Evolutionary conservation across 2,329 filamentous ascomycete species (phyloP), one percentile per base, ranked within the genome.

Genomic region (Xylariomycetidae sp.): DNA sequence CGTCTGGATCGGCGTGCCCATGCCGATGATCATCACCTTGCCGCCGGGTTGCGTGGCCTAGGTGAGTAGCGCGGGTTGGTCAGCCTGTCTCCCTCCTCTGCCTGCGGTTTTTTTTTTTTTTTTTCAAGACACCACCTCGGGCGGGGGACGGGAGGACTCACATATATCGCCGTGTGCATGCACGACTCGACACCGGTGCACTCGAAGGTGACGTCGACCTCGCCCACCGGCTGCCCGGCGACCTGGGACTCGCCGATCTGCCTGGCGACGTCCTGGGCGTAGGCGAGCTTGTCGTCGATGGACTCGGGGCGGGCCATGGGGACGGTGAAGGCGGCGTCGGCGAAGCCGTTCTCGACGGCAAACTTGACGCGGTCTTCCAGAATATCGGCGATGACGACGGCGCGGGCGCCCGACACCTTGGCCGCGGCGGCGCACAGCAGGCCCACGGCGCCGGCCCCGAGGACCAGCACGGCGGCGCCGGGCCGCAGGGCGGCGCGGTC

Each of bases 111-210:
- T n/a, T n/a, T n/a, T n/a, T n/a, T n/a, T n/a, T n/a, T n/a, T n/a
- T n/a, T n/a, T n/a, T n/a, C n/a, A n/a, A n/a, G n/a, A n/a, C n/a
- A n/a, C n/a, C n/a, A n/a, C n/a, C n/a, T n/a, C n/a, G 24, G 24
- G n/a, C 6, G 7, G 6, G 29, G 2, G 8, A 57, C 61, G n/a
- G 19, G 15, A 26, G 12, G 8, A 59, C 65, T 56, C 42, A 73
- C 71, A 48, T 84, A 89, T 35, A 89, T 86, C 4, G 79, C 73
- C 5, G 77, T 76, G 55, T 89, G 84, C 47, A 87, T 67, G 48
- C 83, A 89, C 0, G 76, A 74, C 52, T 85, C 82, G 15, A 87
- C 83, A 7, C 85, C 85, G 0, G 85, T 89, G 53, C 83, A 88
- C 60, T 89, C 84, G 50, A 83, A 87, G 3, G 82, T 80, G 2